phyloP scores from a whole-genome alignment of 2,329 filamentous ascomycete genomes.

The Thyridium curvatum region DNA sequence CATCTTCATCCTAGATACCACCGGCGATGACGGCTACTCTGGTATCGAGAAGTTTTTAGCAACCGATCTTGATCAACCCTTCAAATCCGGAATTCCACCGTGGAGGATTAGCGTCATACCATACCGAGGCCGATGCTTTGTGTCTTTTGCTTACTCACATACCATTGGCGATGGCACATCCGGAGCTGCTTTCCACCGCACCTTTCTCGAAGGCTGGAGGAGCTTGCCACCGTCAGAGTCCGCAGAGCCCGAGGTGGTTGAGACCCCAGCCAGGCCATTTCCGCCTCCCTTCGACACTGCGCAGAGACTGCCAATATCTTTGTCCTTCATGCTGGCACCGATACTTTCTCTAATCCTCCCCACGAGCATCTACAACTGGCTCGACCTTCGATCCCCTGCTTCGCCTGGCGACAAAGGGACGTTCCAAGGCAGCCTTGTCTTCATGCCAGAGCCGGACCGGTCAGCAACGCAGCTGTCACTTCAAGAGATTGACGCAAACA shows the following conservation, averaged over 20 bases:
- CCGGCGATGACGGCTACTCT: conserved; percentile 1
- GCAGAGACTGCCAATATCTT: conserved; percentile 32
- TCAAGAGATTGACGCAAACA: conserved; percentile 18
- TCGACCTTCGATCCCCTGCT: conserved; percentile 23
- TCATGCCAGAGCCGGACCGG: conserved; percentile 14
- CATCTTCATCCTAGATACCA: conserved; percentile 19
- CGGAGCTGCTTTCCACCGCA: conserved; percentile 32
- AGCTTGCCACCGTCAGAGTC: conserved; percentile 6
- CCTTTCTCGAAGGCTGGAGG: conserved; percentile 20
- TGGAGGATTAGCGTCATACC: conserved; percentile 34
- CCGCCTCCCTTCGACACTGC: conserved; percentile 29
- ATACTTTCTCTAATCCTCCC: conserved; percentile 30
- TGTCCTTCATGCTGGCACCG: conserved; percentile 32
- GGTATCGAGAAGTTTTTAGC: conserved; percentile 17
- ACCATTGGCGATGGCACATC: conserved; percentile 34
- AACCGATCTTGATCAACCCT: conserved; percentile 24
- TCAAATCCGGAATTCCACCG: conserved; percentile 22
- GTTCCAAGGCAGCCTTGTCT: conserved; percentile 22
- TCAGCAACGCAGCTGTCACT: conserved; percentile 22
- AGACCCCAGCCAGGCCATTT: conserved; percentile 13
- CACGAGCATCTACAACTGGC: conserved; percentile 16
- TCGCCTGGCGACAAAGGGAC: conserved; percentile 18
- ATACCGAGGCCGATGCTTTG: conserved; percentile 18
- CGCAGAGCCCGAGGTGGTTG: conserved; percentile 1
- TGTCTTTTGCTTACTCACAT: conserved; percentile 36